A percentile compares a stretch with the other conserved stretches of the same genome.
phyloP scores from a whole-genome alignment of 805 yeast species.

The Cyberlindnera lachancei region DNA sequence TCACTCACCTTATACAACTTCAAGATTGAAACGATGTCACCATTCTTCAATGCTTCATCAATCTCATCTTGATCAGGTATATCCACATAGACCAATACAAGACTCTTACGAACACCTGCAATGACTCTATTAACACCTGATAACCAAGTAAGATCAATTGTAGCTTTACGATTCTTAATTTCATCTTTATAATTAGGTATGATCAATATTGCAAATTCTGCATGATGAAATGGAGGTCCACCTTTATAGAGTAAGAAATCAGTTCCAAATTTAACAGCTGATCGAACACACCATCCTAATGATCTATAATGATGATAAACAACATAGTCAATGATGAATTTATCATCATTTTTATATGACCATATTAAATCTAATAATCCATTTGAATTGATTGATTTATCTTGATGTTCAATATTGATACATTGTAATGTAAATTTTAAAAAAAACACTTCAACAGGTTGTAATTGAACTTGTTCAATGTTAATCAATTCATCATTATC shows the following conservation, averaged over 20 bases:
- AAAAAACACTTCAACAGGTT: conserved; percentile 71
- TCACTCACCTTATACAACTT: conserved; percentile 50
- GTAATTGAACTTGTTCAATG: conserved; percentile 45
- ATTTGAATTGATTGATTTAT: conserved; percentile 9
- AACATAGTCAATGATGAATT: conserved; percentile 39
- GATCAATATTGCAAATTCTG: conserved; percentile 69
- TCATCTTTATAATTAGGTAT: conserved; percentile 32
- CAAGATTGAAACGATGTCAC: conserved; percentile 32
- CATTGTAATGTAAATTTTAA: conserved; percentile 50
- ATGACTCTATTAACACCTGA: conserved; percentile 72
- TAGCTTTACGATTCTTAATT: conserved; percentile 18
- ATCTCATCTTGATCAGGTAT: conserved; percentile 35
- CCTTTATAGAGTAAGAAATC: conserved; percentile 74
- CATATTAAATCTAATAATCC: conserved; percentile 10
- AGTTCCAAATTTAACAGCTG: conserved; percentile 90
- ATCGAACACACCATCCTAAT: conserved; percentile 88
- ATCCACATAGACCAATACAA: conserved; percentile 63
- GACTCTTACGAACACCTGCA: conserved; percentile 76
- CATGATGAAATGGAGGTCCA: conserved; percentile 96
- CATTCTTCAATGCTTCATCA: conserved; percentile 20
- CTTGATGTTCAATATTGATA: conserved; percentile 28
- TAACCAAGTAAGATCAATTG: conserved; percentile 49
- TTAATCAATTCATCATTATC: conserved; percentile 25
- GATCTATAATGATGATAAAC: conserved; percentile 85
- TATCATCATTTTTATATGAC: conserved; percentile 16